These are phyloP conservation scores for Pterocarpus santalinus DNA, from an alignment of 306 rosid species.

Conservation along the genomic window DNA sequence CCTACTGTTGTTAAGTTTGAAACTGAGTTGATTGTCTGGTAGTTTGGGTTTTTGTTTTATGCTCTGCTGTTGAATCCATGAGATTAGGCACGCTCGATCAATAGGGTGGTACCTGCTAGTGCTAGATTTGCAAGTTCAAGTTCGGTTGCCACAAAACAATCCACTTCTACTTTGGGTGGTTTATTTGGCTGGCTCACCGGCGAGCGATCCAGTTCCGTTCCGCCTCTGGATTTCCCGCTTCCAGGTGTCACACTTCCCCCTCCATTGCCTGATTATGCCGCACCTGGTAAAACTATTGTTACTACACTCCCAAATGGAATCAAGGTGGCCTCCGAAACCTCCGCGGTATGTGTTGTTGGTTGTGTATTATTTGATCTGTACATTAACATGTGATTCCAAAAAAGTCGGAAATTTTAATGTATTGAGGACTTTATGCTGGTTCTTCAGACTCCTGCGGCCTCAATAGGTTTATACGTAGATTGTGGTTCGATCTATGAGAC, in stretches of 20 bases:
- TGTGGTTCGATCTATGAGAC: constrained; percentile 89
- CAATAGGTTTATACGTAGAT: constrained; percentile 82
- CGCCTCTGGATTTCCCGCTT: constrained; percentile 79
- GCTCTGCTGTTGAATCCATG: constrained; percentile 30
- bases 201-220: constrained; percentile 58
- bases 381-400: background rate
- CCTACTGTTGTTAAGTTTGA: background rate
- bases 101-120: constrained; percentile 46
- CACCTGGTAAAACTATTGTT: constrained; percentile 68
- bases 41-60: constrained; percentile 22
- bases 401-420: background rate
- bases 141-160: constrained; percentile 50
- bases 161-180: constrained; percentile 73
- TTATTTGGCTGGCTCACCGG: constrained; percentile 83
- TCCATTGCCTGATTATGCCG: constrained; percentile 83
- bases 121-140: constrained; percentile 77
- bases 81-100: constrained; percentile 63
- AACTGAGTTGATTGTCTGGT: constrained; percentile 30
- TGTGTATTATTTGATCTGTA: background rate
- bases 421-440: constrained; percentile 37
- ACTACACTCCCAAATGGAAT: constrained; percentile 86
- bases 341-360: constrained; percentile 57
- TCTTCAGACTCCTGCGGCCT: constrained; percentile 78
- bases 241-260: constrained; percentile 72
- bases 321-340: constrained; percentile 80